Percentiles rank a stretch among this genome's conserved stretches.
Conservation (phyloP, 2,329 filamentous ascomycete genomes). For the Microdochium nivale region DNA sequence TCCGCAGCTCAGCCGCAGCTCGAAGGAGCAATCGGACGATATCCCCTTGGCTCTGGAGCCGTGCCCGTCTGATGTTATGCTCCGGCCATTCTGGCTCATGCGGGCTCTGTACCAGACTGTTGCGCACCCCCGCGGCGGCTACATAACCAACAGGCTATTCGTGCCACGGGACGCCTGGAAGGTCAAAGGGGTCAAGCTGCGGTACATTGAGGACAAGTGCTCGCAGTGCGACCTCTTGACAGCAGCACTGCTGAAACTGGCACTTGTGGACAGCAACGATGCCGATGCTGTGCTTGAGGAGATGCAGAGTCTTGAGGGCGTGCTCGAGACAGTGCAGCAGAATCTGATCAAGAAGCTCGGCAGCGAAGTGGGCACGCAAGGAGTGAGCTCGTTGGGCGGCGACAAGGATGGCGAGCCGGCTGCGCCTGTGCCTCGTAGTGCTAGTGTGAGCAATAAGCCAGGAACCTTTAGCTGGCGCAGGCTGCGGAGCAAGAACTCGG, state of each 20-base stretch:
- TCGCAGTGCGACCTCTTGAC: constrained; percentile 86
- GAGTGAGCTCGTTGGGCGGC: constrained; percentile 31
- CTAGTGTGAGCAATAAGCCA: constrained; percentile 62
- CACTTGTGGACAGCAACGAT: constrained; percentile 77
- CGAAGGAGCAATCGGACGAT: constrained; percentile 52
- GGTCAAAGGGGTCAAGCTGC: constrained; percentile 88
- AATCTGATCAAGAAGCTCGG: constrained; percentile 76
- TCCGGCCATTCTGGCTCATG: constrained; percentile 98
- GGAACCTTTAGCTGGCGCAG: constrained; percentile 85
- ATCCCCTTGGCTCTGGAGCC: constrained; percentile 77
- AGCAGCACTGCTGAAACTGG: constrained; percentile 75
- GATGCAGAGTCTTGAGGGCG: constrained; percentile 79
- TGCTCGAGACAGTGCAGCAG: constrained; percentile 79
- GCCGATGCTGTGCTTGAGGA: constrained; percentile 89
- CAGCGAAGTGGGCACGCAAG: constrained; percentile 82
- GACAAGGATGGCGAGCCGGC: constrained; percentile 28
- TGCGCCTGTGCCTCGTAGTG: constrained; percentile 39
- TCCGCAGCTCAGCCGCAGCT: constrained; percentile 43
- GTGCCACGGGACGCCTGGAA: constrained; percentile 89
- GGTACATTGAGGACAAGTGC: constrained; percentile 87
- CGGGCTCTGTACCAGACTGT: constrained; percentile 88
- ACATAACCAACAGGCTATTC: constrained; percentile 85
- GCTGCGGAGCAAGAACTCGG: constrained; percentile 81
- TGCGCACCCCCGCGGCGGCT: constrained; percentile 83
- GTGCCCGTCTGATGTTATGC: constrained; percentile 77